These are phyloP conservation scores for Astrocystis sublimbata DNA, from an alignment of 495 filamentous ascomycete species.

Conservation along the genomic window DNA sequence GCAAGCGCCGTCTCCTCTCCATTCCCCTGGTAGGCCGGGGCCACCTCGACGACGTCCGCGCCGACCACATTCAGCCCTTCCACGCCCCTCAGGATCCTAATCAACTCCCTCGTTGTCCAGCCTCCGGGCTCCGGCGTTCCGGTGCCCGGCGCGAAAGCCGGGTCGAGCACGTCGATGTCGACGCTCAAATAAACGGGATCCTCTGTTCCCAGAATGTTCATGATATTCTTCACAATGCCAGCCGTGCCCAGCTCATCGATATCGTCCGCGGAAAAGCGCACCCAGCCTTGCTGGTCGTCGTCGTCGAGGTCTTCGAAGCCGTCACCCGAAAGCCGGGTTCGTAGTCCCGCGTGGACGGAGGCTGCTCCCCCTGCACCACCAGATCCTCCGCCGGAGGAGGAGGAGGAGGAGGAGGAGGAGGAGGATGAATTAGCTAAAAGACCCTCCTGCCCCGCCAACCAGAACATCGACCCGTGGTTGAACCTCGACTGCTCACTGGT, in stretches of 20 bases:
- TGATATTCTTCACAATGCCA: constrained; percentile 60
- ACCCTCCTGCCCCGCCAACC: constrained; percentile 74
- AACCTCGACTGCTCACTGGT: constrained; percentile 66
- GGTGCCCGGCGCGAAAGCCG: constrained; percentile 69
- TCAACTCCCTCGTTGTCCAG: constrained; percentile 73
- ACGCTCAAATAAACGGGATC: constrained; percentile 71
- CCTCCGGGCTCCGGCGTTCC: constrained; percentile 75
- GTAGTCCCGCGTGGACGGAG: constrained; percentile 75
- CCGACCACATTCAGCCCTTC: constrained; percentile 72
- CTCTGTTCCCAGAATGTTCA: constrained; percentile 58
- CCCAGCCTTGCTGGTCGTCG: constrained; percentile 63
- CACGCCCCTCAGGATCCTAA: constrained; percentile 66
- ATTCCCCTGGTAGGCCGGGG: constrained; percentile 79
- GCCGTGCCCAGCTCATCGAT: constrained; percentile 66
- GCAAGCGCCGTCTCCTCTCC: constrained; percentile 83
- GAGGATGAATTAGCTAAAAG: constrained; percentile 50
- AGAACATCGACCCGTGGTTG: constrained; percentile 86
- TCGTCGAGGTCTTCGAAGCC: constrained; percentile 67
- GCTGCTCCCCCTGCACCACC: constrained; percentile 46
- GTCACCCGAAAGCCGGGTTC: constrained; percentile 67
- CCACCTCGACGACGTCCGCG: constrained; percentile 82
- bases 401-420: constrained; percentile 45
- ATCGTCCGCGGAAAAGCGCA: constrained; percentile 66
- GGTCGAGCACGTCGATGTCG: constrained; percentile 77
- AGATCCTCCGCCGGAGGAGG: no score